Percentiles rank a stretch among this genome's conserved stretches.
Conservation (phyloP, 192 early-diverging fungal genomes). For the Backusella westeae region DNA sequence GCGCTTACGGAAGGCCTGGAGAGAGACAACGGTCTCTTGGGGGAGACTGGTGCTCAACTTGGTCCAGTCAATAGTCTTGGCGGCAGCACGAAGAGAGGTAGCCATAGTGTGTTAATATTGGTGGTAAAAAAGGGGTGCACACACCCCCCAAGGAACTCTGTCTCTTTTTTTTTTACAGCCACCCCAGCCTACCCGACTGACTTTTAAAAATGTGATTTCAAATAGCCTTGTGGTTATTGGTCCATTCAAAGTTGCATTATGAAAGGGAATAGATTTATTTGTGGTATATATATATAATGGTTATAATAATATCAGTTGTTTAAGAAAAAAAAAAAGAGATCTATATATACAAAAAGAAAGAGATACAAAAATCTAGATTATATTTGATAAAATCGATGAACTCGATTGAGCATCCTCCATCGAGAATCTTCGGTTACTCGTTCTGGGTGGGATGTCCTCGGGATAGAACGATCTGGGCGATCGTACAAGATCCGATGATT, state of each 20-base stretch:
- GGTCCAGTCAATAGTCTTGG: conserved; percentile 82
- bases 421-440: neutral
- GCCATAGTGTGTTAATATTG: neutral
- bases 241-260: neutral
- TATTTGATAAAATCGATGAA: neutral
- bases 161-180: neutral
- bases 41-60: conserved; percentile 79
- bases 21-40: conserved; percentile 83
- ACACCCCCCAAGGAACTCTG: neutral
- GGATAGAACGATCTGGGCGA: neutral
- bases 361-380: neutral
- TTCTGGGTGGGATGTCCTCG: neutral
- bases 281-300: neutral
- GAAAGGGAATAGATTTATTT: neutral
- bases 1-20: conserved; percentile 92
- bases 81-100: conserved; percentile 59
- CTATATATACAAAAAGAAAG: neutral
- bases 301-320: neutral
- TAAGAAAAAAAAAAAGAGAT: neutral
- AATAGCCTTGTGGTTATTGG: neutral
- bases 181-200: neutral
- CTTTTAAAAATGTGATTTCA: neutral
- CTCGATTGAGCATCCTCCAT: conserved; percentile 5
- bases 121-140: neutral
- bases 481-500: neutral